Conservation (phyloP, 345 rosid species). For the Citrus inodora region DNA sequence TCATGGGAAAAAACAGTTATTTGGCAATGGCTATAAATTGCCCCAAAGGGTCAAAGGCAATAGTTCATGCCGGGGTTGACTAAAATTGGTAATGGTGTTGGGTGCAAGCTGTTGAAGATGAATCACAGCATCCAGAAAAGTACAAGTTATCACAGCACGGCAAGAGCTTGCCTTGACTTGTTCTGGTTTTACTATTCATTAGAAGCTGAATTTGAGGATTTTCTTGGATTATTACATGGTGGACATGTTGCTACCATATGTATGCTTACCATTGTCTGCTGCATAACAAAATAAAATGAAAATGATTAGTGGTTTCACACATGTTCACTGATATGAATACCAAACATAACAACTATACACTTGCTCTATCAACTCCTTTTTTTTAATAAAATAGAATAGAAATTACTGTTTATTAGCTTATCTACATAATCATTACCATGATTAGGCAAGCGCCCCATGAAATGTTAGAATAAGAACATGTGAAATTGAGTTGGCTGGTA, state of each 20-base stretch:
- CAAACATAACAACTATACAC: background rate
- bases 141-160: background rate
- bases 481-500: background rate
- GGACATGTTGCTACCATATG: background rate
- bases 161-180: slow-evolving; percentile 2
- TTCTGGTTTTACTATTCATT: slow-evolving; percentile 1
- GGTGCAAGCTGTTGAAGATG: background rate
- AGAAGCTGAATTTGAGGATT: background rate
- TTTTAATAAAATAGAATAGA: background rate
- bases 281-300: background rate
- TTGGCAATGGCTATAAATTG: background rate
- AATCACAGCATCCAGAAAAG: background rate
- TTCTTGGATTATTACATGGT: background rate
- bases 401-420: background rate
- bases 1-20: background rate
- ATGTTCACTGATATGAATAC: background rate
- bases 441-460: background rate
- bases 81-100: background rate
- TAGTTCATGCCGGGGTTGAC: background rate
- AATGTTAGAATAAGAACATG: background rate
- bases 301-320: background rate
- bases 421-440: background rate
- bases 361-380: background rate
- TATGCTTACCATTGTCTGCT: background rate
- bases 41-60: background rate